These are phyloP conservation scores for Colletotrichum navitas DNA, from an alignment of 2,329 filamentous ascomycete species.

Conservation along the genomic window DNA sequence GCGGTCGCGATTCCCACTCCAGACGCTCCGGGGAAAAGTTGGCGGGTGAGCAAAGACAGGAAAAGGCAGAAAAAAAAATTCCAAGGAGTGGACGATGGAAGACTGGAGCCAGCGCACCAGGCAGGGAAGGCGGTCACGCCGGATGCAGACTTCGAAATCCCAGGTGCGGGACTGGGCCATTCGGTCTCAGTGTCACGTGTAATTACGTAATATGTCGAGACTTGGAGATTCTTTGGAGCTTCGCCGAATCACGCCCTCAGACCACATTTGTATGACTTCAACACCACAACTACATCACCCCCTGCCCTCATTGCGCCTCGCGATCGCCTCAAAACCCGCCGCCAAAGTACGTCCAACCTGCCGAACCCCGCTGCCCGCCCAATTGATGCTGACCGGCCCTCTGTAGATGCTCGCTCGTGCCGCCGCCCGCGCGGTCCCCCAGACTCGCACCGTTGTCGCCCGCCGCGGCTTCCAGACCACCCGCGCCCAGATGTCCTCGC, in stretches of 20 bases:
- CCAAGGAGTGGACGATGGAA: neutral
- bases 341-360: slow-evolving; percentile 28
- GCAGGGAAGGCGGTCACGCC: slow-evolving; percentile 30
- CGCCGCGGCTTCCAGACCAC: slow-evolving; percentile 96
- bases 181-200: slow-evolving; percentile 8
- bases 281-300: slow-evolving; percentile 34
- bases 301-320: slow-evolving; percentile 34
- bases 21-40: slow-evolving; percentile 20
- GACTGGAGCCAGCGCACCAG: neutral
- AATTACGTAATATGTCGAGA: slow-evolving; percentile 22
- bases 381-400: slow-evolving; percentile 57
- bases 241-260: slow-evolving; percentile 38
- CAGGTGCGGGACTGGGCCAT: slow-evolving; percentile 3
- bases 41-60: slow-evolving; percentile 7
- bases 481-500: slow-evolving; percentile 85
- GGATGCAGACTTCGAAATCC: slow-evolving; percentile 13
- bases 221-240: slow-evolving; percentile 37
- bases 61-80: slow-evolving; percentile 33
- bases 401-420: slow-evolving; percentile 86
- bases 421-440: slow-evolving; percentile 68
- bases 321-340: slow-evolving; percentile 29
- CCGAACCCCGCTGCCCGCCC: neutral
- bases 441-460: slow-evolving; percentile 77
- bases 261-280: slow-evolving; percentile 41
- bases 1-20: slow-evolving; percentile 20